Evolutionary conservation across 495 filamentous ascomycete genomes (phyloP).

Genomic region (Letharia lupina): DNA sequence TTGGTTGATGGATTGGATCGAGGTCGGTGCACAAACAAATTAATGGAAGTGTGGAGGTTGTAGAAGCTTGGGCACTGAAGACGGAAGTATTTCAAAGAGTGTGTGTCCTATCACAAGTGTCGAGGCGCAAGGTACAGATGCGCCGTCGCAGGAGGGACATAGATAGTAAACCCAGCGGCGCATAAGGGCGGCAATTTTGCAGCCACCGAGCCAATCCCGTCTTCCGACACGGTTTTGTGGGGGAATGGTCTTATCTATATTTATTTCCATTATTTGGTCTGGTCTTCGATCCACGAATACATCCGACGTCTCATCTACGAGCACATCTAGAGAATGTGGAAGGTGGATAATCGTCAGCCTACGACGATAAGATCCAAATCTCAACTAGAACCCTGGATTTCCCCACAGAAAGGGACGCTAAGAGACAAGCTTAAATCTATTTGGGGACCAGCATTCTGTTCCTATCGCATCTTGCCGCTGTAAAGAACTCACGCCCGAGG

Average conservation of each 20-base stretch:
- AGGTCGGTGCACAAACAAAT: not conserved
- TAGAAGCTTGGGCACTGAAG: not conserved
- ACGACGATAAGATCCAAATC: not conserved
- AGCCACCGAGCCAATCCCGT: not conserved
- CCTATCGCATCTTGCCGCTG: too few species aligned
- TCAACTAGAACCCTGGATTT: not conserved
- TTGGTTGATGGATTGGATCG: not conserved
- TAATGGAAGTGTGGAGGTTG: not conserved
- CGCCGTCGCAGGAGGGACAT: not conserved
- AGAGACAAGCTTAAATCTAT: not conserved
- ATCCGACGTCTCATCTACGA: not conserved
- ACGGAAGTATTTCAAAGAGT: not conserved
- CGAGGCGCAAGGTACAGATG: slow-evolving; percentile 9
- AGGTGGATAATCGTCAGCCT: not conserved
- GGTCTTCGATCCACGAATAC: not conserved
- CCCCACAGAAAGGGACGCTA: not conserved
- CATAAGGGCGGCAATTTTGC: not conserved
- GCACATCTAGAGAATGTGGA: not conserved
- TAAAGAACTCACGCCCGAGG: too few species aligned
- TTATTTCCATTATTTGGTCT: not conserved
- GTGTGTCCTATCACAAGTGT: not conserved
- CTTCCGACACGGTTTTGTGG: too few species aligned
- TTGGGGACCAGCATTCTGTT: not conserved
- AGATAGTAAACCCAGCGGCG: not conserved
- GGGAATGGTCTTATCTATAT: not conserved